Conservation (phyloP, 2,329 filamentous ascomycete genomes). For the Bipolaris gigantea region DNA sequence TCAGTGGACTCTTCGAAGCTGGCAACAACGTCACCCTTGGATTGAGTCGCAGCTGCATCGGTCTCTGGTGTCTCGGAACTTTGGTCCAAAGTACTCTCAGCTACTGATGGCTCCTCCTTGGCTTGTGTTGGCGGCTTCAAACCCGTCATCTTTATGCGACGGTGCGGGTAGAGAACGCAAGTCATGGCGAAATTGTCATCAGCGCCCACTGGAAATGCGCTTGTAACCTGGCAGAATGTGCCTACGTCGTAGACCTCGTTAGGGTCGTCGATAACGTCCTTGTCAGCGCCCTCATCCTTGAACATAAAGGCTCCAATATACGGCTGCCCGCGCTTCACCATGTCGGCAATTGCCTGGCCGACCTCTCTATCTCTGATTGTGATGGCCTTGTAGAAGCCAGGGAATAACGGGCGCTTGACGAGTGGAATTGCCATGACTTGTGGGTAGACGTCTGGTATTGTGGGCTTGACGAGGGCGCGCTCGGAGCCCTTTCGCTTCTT, state of each 20-base stretch:
- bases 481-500: slow-evolving; percentile 75
- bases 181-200: slow-evolving; percentile 85
- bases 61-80: slow-evolving; percentile 49
- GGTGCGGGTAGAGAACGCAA: slow-evolving; percentile 92
- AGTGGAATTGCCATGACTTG: slow-evolving; percentile 98
- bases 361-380: slow-evolving; percentile 94
- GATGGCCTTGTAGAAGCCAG: slow-evolving; percentile 98
- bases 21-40: slow-evolving; percentile 82
- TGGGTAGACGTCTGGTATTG: slow-evolving; percentile 92
- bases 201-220: slow-evolving; percentile 80
- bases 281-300: slow-evolving; percentile 93
- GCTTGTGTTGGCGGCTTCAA: slow-evolving; percentile 68
- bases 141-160: slow-evolving; percentile 85
- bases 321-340: slow-evolving; percentile 94
- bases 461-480: slow-evolving; percentile 79
- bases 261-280: slow-evolving; percentile 86
- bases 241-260: slow-evolving; percentile 95
- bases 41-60: slow-evolving; percentile 52
- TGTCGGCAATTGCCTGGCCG: slow-evolving; percentile 87
- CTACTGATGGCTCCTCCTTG: slow-evolving; percentile 35
- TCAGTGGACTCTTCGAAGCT: slow-evolving; percentile 87
- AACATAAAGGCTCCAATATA: slow-evolving; percentile 97
- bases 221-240: slow-evolving; percentile 97
- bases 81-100: slow-evolving; percentile 48
- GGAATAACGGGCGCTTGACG: slow-evolving; percentile 88